A percentile compares a stretch with the other conserved stretches of the same genome.
phyloP scores from a whole-genome alignment of 2,329 filamentous ascomycete species.

The Thelonectria blattea region DNA sequence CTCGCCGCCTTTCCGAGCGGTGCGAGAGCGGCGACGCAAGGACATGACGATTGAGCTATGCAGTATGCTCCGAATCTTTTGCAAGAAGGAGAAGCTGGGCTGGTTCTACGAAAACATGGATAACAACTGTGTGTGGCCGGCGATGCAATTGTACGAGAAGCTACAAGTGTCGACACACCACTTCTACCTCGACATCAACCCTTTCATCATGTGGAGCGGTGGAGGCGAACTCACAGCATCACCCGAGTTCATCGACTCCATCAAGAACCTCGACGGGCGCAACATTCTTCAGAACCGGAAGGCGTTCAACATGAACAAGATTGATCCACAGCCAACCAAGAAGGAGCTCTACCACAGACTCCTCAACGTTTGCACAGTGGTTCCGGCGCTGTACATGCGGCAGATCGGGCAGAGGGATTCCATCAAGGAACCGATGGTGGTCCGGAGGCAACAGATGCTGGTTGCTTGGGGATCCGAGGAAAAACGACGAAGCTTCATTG shows the following conservation, averaged over 20 bases:
- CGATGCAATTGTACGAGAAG: constrained; percentile 48
- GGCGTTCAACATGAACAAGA: constrained; percentile 41
- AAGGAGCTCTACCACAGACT: constrained; percentile 43
- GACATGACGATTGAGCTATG: constrained; percentile 41
- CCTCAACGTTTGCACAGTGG: constrained; percentile 43
- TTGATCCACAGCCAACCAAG: constrained; percentile 40
- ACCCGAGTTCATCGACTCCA: constrained; percentile 41
- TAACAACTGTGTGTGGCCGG: constrained; percentile 42
- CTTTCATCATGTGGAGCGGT: constrained; percentile 36
- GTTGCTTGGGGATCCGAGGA: constrained; percentile 48
- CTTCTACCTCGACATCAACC: constrained; percentile 46
- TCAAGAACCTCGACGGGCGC: constrained; percentile 43
- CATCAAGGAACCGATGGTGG: constrained; percentile 42
- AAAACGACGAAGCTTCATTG: constrained; percentile 38
- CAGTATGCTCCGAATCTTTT: constrained; percentile 38
- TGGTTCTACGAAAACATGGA: constrained; percentile 34
- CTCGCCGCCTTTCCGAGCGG: constrained; percentile 37
- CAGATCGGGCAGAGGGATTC: constrained; percentile 43
- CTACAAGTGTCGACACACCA: constrained; percentile 46
- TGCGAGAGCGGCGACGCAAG: constrained; percentile 33
- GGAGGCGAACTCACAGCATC: constrained; percentile 36
- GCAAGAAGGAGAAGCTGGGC: constrained; percentile 32
- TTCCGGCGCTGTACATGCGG: constrained; percentile 46
- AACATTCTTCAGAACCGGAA: constrained; percentile 48
- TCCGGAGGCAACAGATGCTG: constrained; percentile 48